Conservation (phyloP, 176 grass and related monocot genomes). For the Aegilops longissima region DNA sequence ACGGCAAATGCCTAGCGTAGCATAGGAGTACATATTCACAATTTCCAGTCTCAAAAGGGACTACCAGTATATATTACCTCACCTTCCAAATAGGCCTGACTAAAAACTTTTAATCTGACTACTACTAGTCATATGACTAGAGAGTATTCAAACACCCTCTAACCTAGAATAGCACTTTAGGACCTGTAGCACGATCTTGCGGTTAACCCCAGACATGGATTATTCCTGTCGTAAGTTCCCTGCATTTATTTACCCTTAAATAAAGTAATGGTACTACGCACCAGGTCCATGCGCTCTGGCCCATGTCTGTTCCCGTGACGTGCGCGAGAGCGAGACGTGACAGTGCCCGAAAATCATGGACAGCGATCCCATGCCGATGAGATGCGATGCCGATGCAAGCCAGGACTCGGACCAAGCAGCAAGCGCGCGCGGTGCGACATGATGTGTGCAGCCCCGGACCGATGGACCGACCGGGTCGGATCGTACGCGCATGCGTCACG, state of each 20-base stretch:
- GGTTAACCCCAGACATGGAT: neutral
- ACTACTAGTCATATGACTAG: too few species aligned
- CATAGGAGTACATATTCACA: neutral
- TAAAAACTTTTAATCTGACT: too few species aligned
- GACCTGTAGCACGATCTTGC: neutral
- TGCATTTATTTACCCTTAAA: neutral
- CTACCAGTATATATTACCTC: neutral
- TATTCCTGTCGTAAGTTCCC: neutral
- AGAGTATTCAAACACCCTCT: too few species aligned
- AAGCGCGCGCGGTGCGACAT: neutral
- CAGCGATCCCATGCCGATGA: slow-evolving; percentile 13
- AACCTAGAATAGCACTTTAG: neutral
- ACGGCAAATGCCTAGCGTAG: too few species aligned
- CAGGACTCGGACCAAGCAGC: slow-evolving; percentile 2
- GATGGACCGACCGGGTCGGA: neutral
- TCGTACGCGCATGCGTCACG: neutral
- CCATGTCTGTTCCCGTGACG: slow-evolving; percentile 36
- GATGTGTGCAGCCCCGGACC: neutral
- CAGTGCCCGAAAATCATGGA: neutral
- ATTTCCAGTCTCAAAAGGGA: neutral
- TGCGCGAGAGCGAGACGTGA: neutral
- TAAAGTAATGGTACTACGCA: neutral
- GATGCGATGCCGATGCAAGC: neutral
- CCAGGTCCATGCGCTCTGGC: neutral
- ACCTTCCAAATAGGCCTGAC: too few species aligned